Base-by-base conservation (phyloP, 441 rosid species). In the Cnidoscolus chayamansa region DNA sequence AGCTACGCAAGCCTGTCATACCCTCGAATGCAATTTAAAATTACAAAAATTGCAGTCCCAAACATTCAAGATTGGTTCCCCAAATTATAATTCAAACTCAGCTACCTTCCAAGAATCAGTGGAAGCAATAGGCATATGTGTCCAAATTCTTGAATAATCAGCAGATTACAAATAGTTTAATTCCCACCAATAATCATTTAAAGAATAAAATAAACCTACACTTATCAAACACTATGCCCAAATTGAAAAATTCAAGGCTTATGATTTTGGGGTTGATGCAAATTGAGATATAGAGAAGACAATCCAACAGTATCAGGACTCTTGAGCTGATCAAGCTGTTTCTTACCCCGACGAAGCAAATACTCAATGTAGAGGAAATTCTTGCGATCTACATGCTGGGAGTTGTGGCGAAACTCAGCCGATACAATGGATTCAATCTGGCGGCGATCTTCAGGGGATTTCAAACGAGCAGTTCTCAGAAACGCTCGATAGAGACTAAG, bases 281-380 rank as follows among this genome's bases (percentile, higher is more conserved):
- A 67, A 55, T 61, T 54, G 49, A 80, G 79, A 76, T 82, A 80
- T 37, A 90, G 45, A 11, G 91, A 88, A 10, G 92, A 86, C 74
- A 94, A 58, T 31, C 89, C 81, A 12, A 84, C 78, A 16, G 84
- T 86, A 55, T 73, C 93, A 0, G 86, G 93, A 76, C 82, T 87
- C 80, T 80, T 88, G 68, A 94, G 89, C 74, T 88, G 94, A 78
- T 86, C 97, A 5, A 92, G 92, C 64, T 94, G 99, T 79, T 92
- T 94, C 74, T 73, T 85, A 30, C 97, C 97, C 48, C 88, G 90
- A 49, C 90, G 90, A 75, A 90, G 83, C 84, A 92, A 80, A 78
- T 92, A 92, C 83, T 94, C 97, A 1, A 92, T 83, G 81, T 89
- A 80, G 74, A 86, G 77, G 66, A 94, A 94, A 69, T 86, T 94